Conservation (phyloP, 2,329 filamentous ascomycete species). For the Malbranchea cinnamomea region DNA sequence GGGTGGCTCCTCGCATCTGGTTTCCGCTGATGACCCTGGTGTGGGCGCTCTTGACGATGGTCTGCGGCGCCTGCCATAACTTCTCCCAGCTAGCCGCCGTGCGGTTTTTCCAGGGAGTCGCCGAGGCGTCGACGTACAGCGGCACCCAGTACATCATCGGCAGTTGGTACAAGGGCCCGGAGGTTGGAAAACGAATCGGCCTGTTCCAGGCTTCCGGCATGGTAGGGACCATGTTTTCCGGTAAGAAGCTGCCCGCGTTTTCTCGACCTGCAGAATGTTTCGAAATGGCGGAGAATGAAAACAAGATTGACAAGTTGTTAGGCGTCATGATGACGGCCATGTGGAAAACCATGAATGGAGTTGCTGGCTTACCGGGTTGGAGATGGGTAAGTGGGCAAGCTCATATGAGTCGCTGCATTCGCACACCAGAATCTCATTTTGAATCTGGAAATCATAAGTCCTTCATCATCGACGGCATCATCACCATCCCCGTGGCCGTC, state of each 20-base stretch:
- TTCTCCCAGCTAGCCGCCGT: slow-evolving; percentile 17
- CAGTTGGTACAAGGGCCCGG: slow-evolving; percentile 27
- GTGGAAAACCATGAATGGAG: slow-evolving; percentile 14
- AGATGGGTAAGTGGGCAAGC: slow-evolving; percentile 15
- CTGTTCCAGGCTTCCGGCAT: slow-evolving; percentile 19
- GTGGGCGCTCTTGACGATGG: slow-evolving; percentile 17
- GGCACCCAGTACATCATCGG: slow-evolving; percentile 23
- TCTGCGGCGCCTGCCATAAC: slow-evolving; percentile 11
- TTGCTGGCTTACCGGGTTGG: slow-evolving; percentile 15
- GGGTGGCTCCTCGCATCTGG: slow-evolving; percentile 12
- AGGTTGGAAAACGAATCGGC: slow-evolving; percentile 20
- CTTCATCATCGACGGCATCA: slow-evolving; percentile 23
- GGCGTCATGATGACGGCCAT: slow-evolving; percentile 20
- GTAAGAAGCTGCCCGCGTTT: no score
- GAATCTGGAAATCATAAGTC: no score
- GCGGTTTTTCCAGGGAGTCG: slow-evolving; percentile 21
- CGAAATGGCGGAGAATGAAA: no score
- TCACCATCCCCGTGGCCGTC: slow-evolving; percentile 27
- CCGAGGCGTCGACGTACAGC: slow-evolving; percentile 16
- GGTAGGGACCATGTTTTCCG: slow-evolving; percentile 19
- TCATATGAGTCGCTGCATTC: no score
- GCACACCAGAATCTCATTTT: no score
- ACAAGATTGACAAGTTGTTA: no score
- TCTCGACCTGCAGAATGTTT: no score
- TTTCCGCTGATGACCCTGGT: slow-evolving; percentile 14